A percentile compares a stretch with the other conserved stretches of the same genome.
These are phyloP conservation scores for Penicillium simplicissimum DNA, from an alignment of 495 filamentous ascomycete species.

Conservation along the genomic window DNA sequence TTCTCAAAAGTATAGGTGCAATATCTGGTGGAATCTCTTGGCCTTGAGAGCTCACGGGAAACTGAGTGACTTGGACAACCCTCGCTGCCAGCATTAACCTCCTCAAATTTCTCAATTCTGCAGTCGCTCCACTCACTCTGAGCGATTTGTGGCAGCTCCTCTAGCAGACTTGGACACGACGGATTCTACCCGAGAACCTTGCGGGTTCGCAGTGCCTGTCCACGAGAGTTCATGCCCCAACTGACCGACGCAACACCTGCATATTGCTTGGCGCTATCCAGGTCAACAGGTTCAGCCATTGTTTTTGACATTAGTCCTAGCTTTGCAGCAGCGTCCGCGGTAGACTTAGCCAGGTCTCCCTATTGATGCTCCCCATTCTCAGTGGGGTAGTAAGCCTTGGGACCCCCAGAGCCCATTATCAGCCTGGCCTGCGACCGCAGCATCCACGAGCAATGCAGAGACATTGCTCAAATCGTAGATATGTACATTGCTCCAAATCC, in stretches of 20 bases:
- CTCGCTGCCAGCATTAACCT: too few species aligned
- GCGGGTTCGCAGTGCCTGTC: conserved; percentile 54
- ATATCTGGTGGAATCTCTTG: too few species aligned
- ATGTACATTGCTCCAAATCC: conserved; percentile 68
- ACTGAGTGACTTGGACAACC: too few species aligned
- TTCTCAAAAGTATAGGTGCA: too few species aligned
- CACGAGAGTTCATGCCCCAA: conserved; percentile 61
- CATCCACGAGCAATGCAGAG: conserved; percentile 64
- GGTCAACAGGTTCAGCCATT: conserved; percentile 37
- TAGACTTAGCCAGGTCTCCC: conserved; percentile 58
- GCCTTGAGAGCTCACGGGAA: too few species aligned
- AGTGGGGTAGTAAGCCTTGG: conserved; percentile 68
- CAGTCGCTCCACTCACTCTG: conserved; percentile 25
- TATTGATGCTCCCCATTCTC: conserved; percentile 69
- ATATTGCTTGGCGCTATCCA: conserved; percentile 31
- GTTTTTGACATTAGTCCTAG: conserved; percentile 59
- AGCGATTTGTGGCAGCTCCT: conserved; percentile 51
- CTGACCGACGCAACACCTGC: conserved; percentile 41
- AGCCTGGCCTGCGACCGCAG: conserved; percentile 50
- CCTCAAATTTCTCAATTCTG: conserved; percentile 8
- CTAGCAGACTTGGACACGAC: conserved; percentile 46
- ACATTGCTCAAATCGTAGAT: conserved; percentile 64
- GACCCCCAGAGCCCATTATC: conserved; percentile 66
- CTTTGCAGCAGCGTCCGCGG: conserved; percentile 59
- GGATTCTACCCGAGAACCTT: conserved; percentile 65